Percentiles rank a stretch among this genome's conserved stretches.
These are phyloP conservation scores for Globisporangium iwayamae DNA, from an alignment of 352 stramenopile species.

Conservation along the genomic window DNA sequence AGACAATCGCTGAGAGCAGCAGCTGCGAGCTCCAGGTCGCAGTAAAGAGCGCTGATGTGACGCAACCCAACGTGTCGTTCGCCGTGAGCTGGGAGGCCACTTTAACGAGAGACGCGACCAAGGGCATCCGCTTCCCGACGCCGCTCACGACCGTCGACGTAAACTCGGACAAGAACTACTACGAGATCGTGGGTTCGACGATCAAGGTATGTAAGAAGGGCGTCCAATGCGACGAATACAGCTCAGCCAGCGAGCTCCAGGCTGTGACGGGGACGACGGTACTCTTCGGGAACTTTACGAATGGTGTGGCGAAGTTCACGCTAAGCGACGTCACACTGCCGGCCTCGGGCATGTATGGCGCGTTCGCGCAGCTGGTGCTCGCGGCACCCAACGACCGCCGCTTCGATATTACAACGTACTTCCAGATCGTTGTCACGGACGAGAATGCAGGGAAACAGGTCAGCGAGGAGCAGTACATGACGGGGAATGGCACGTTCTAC, in stretches of 20 bases:
- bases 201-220: conserved; percentile 41
- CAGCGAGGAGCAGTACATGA: conserved; percentile 22
- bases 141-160: conserved; percentile 31
- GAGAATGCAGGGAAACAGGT: conserved; percentile 21
- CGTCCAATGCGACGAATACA: conserved; percentile 46
- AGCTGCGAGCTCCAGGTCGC: conserved; percentile 47
- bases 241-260: conserved; percentile 4
- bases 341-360: conserved; percentile 27
- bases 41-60: conserved; percentile 27
- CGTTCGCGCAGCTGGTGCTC: conserved; percentile 47
- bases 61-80: conserved; percentile 18
- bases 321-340: conserved; percentile 30
- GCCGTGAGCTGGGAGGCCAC: conserved; percentile 37
- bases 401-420: conserved; percentile 57
- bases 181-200: conserved; percentile 45
- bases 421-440: conserved; percentile 39
- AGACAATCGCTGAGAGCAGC: conserved; percentile 27
- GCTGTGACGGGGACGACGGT: neutral
- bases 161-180: conserved; percentile 24
- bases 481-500: conserved; percentile 31
- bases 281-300: conserved; percentile 32
- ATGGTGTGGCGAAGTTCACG: conserved; percentile 29
- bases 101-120: conserved; percentile 27
- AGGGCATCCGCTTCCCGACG: conserved; percentile 41
- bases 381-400: conserved; percentile 25